Evolutionary conservation across 2,329 filamentous ascomycete species (phyloP), one percentile per base, ranked within the genome.

Genomic region (Pseudonectria foliicola): DNA sequence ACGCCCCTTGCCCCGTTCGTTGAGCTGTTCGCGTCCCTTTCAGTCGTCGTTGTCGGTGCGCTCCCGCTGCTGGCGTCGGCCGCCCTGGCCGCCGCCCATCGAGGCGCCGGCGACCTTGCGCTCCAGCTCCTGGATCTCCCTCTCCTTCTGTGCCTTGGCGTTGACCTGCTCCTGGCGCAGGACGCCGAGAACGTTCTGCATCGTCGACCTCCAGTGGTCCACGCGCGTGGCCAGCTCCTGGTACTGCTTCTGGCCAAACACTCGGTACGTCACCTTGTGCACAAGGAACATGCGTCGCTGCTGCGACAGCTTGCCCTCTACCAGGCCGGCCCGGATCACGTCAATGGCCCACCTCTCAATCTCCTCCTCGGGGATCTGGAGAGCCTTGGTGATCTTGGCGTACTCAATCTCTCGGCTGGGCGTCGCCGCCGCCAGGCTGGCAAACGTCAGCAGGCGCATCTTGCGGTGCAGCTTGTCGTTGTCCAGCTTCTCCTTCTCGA

Each of bases 281-380:
- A 98, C 87, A 35, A 95, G 74, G 74, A 98, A 96, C 45, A 90
- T 85, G 60, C 86, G 78, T 61, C 87, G 88, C 60, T 90, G 76
- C 69, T 98, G 92, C 39, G 85, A 92, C 50, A 98, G 79, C 68
- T 94, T 94, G 59, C 92, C 92, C 70, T 98, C 92, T 34, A 98
- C 86, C 25, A 98, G 79, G 24, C 89, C 88, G 31, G 89, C 87
- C 49, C 92, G 86, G 66, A 98, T 95, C 50, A 93, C 89, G 61
- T 98, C 92, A 55, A 98, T 98, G 49, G 93, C 87, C 92, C 92
- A 98, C 75, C 90, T 84, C 73, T 98, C 92, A 27, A 96, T 87
- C 45, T 96, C 87, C 45, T 85, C 80, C 30, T 68, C 58, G 29
- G 86, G 80, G 37, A 98, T 80, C 63, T 92, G 83, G 30, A 98